These are phyloP conservation scores for Sporothrix pallida DNA, from an alignment of 2,329 filamentous ascomycete species.

Conservation along the genomic window DNA sequence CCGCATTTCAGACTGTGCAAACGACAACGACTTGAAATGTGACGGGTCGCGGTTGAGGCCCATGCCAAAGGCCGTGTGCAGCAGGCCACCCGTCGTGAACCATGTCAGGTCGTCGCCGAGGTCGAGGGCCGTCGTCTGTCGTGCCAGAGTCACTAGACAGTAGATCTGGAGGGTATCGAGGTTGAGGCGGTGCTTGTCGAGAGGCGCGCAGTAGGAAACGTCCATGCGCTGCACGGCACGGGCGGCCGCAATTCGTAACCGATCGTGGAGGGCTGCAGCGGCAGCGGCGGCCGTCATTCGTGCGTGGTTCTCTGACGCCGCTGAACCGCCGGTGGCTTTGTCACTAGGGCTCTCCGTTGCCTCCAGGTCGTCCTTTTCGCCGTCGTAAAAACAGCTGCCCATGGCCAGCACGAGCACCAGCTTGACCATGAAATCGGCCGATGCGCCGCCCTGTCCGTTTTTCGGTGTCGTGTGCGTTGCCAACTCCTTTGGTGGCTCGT, in stretches of 20 bases:
- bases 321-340: not conserved
- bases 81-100: conserved; percentile 56
- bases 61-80: conserved; percentile 63
- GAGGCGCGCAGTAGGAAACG: conserved; percentile 31
- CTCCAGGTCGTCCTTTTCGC: conserved; percentile 1
- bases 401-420: conserved; percentile 57
- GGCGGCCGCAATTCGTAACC: conserved; percentile 32
- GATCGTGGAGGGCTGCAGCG: conserved; percentile 24
- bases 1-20: conserved; percentile 58
- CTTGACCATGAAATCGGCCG: conserved; percentile 50
- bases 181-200: conserved; percentile 36
- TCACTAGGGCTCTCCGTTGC: not conserved
- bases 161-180: conserved; percentile 37
- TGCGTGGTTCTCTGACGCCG: not conserved
- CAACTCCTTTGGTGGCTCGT: conserved; percentile 39
- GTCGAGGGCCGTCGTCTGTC: conserved; percentile 47
- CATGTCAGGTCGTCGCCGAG: conserved; percentile 57
- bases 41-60: conserved; percentile 64
- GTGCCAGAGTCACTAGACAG: conserved; percentile 36
- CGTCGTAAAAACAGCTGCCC: conserved; percentile 52
- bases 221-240: conserved; percentile 34
- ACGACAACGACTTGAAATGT: conserved; percentile 54
- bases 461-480: not conserved
- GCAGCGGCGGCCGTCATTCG: not conserved
- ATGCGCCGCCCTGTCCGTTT: conserved; percentile 16